Base-by-base conservation (phyloP, 345 rosid genomes). In the Euclidium syriacum region DNA sequence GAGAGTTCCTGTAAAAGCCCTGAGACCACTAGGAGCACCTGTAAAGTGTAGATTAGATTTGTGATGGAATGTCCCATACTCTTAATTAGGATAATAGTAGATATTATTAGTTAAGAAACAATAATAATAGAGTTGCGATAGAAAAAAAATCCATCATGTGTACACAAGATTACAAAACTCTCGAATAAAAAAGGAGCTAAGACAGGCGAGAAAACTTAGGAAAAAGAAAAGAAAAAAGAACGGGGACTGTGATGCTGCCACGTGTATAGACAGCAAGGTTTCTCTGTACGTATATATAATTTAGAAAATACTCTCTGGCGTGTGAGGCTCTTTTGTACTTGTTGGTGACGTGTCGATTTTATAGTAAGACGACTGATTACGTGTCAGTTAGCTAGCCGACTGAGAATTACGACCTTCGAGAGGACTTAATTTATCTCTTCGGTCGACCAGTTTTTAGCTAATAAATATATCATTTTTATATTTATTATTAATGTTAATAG, bases 21-120 rank as follows among this genome's bases (percentile, higher is more conserved):
- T 25, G 26, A 48, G 5, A 38, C 50, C 23, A 27, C 52, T 27
- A 47, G 26, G 59, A 41, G 38, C 60, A 68, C 60, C 73, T 68
- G 73, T 59, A 68, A 68, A 68, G 73, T 51, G 12, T 35, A 39
- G 6, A 50, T 30, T 20, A 58, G 58, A 48, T 40, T 68, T 50
- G 52, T 41, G 44, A 47, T 40, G 29, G 44, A 58, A 58, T 30
- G 49, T 30, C 16, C 49, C 34, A 24, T 58, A 48, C 16, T 24
- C 6, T 34, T 15, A 23, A 22, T 25, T 62, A 1, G 8, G 19
- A 48, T 38, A 30, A 23, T 40, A 12, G 10, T 22, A 15, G 32
- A 3, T 17, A 53, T 29, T 38, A 63, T 22, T 40, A 14, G 42
- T 14, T 20, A 53, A 41, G 44, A 14, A 23, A 36, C 57, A 16